phyloP scores from a whole-genome alignment of 1,284 basidiomycete genomes.

The Porogramme epimiltina region DNA sequence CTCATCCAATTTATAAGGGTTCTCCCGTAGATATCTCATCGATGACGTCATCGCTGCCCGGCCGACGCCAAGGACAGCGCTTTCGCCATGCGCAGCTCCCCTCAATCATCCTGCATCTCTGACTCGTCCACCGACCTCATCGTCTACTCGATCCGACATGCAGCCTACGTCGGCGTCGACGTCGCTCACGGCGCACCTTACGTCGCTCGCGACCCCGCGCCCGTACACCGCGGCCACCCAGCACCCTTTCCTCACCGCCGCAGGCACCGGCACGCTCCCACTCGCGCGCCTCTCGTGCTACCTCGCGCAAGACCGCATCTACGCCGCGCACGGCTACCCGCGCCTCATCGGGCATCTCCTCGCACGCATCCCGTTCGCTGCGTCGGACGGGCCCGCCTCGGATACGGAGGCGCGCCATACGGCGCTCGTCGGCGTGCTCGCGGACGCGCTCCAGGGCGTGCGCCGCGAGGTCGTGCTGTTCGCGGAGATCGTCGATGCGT shows the following conservation, averaged over 20 bases:
- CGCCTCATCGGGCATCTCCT: constrained; percentile 62
- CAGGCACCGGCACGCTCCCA: constrained; percentile 52
- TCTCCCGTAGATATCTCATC: too few species aligned
- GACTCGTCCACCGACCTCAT: neutral
- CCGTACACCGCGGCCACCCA: constrained; percentile 49
- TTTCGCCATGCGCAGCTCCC: too few species aligned
- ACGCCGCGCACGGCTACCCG: constrained; percentile 68
- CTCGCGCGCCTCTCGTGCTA: constrained; percentile 52
- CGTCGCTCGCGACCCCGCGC: constrained; percentile 35
- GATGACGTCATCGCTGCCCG: too few species aligned
- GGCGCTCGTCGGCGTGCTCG: constrained; percentile 50
- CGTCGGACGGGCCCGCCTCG: constrained; percentile 34
- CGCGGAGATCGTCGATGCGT: constrained; percentile 46
- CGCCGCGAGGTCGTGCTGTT: constrained; percentile 68
- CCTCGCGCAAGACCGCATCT: constrained; percentile 69
- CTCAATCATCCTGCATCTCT: neutral
- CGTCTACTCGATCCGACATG: neutral
- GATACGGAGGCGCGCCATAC: constrained; percentile 39
- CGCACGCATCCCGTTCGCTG: constrained; percentile 51
- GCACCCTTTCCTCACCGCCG: constrained; percentile 58
- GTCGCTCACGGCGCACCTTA: constrained; percentile 36
- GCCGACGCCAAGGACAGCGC: too few species aligned
- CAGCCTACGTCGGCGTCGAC: neutral
- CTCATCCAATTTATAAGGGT: too few species aligned
- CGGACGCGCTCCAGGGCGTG: constrained; percentile 56